Percentiles rank a stretch among this genome's conserved stretches.
These are phyloP conservation scores for Debaryomyces prosopidis DNA, from an alignment of 805 yeast species.

Conservation along the genomic window DNA sequence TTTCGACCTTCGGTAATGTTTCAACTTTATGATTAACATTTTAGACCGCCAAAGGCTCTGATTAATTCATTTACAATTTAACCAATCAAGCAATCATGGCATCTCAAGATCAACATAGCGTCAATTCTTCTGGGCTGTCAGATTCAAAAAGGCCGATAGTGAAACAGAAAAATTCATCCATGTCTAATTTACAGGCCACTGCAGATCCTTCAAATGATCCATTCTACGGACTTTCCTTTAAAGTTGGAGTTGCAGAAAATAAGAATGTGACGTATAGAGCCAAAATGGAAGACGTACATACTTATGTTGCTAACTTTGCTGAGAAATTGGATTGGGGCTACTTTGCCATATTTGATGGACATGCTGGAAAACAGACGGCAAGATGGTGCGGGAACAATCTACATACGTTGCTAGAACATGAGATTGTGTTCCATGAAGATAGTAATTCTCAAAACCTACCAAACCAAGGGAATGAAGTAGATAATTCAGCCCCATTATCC, in stretches of 20 bases:
- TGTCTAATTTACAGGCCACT: too few relatives aligned
- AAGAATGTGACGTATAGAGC: conserved; percentile 77
- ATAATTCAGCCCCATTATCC: conserved; percentile 17
- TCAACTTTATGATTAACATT: too few relatives aligned
- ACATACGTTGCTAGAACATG: conserved; percentile 66
- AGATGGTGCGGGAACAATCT: conserved; percentile 91
- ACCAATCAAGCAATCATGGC: too few relatives aligned
- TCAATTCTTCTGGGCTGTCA: too few relatives aligned
- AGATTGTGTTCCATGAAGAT: conserved; percentile 36
- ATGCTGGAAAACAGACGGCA: conserved; percentile 92
- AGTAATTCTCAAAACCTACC: conserved; percentile 1
- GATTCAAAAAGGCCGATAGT: too few relatives aligned
- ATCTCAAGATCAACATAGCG: too few relatives aligned
- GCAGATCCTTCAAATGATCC: conserved; percentile 31
- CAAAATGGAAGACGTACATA: conserved; percentile 96
- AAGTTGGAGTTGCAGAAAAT: conserved; percentile 91
- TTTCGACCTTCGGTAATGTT: too few relatives aligned
- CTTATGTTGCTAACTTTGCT: conserved; percentile 90
- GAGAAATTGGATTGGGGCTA: conserved; percentile 90
- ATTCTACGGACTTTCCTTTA: conserved; percentile 62
- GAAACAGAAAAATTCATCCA: too few relatives aligned
- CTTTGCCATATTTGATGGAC: conserved; percentile 95
- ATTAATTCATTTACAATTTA: too few relatives aligned
- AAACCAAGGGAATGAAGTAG: conserved; percentile 4
- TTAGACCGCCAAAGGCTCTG: too few relatives aligned